Base-by-base conservation (phyloP, 805 yeast genomes). In the Cyberlindnera suaveolens region DNA sequence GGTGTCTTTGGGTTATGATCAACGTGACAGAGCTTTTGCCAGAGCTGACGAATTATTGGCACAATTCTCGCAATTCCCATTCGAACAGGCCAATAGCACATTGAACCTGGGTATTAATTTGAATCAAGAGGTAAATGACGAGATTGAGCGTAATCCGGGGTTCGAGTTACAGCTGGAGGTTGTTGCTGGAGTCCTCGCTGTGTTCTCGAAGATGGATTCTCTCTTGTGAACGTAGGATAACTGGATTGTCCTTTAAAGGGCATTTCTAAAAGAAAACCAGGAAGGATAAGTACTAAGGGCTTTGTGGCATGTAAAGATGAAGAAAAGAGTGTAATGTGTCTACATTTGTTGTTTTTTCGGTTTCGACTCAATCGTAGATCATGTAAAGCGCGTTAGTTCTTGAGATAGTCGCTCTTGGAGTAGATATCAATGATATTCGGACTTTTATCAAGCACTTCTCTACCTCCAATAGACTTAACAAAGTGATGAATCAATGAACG, bases 141-240 rank as follows among this genome's bases (percentile, higher is more conserved):
- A 78, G 56, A 61, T 78, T 27, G 66, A 57, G 40, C 53, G 56
- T 14, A 60, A 59, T 38, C 62, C 68, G 27, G 65, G 62, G 3
- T 52, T 53, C 36, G 93, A 83, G 40, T 71, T 88, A 52, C 85
- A 78, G 55, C 63, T 91, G 50, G 99, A 93, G 67, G 82, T 90
- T 40, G 74, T 93, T 44, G 96, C 98, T 20, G 98, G 96, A 38
- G 96, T 93, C 5, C 70, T 90, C 46, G 78, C 82, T 56, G 95
- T 91, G 7, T 91, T 90, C 63, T 78, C 96, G 14, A 82, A 89
- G 65, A 84, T 93, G 85, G 99, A 93, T 66, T 80, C 95, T 44
- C 77, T 90, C 47, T 72, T 89, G 62, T 88, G 42, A 51, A 32
- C 3, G 27, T 23, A 23, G 27, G 27, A 23, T 23, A 23, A 6